Evolutionary conservation across 768 basidiomycete species (phyloP).

Genomic region (Phlegmacium glaucopus): DNA sequence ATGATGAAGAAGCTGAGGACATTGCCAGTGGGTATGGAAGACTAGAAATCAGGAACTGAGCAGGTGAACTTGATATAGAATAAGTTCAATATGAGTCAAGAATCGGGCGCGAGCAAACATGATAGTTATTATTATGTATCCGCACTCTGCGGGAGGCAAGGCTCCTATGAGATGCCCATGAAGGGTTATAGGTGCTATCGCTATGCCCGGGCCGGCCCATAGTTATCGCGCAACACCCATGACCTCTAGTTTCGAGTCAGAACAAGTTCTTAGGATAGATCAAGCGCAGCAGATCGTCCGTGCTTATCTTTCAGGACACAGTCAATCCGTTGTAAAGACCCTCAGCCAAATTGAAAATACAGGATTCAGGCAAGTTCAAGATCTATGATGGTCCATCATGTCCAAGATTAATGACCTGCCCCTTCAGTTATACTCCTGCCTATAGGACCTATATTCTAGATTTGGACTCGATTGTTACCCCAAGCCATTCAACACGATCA

Average conservation of each 20-base stretch:
- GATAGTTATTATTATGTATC: too few species aligned
- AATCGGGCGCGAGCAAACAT: too few species aligned
- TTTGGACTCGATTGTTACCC: conserved; percentile 5
- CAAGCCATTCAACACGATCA: not conserved
- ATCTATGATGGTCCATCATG: too few species aligned
- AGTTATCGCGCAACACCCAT: not conserved
- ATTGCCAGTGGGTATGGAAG: too few species aligned
- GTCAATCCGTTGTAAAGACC: conserved; percentile 6
- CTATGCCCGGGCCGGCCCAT: too few species aligned
- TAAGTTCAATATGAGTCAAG: too few species aligned
- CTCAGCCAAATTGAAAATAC: conserved; percentile 18
- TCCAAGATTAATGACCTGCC: not conserved
- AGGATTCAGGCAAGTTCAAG: conserved; percentile 23
- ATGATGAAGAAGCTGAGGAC: too few species aligned
- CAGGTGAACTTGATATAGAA: too few species aligned
- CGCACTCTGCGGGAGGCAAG: too few species aligned
- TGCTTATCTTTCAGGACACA: conserved; percentile 6
- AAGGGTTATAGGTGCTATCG: too few species aligned
- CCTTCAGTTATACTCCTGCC: conserved; percentile 15
- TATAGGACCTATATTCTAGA: conserved; percentile 22
- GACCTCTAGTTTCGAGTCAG: not conserved
- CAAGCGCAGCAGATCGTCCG: not conserved
- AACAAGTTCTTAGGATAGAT: not conserved
- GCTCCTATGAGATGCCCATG: too few species aligned
- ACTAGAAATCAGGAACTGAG: too few species aligned